Base-by-base conservation (phyloP, 345 rosid genomes). In the Durio zibethinus region DNA sequence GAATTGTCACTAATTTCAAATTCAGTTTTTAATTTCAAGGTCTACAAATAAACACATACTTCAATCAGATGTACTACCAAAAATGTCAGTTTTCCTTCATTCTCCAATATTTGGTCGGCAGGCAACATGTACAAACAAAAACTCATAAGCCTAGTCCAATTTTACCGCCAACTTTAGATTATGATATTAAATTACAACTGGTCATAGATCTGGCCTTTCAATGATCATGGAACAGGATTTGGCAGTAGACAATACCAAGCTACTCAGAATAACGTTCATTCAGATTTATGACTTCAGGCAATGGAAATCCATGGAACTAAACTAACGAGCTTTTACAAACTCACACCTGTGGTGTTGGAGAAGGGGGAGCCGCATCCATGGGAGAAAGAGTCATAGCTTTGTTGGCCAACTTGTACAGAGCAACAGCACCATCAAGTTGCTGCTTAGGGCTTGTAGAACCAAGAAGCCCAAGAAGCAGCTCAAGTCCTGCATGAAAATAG, bases 371-470 rank as follows among this genome's bases (percentile, higher is more conserved):
- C 61, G 97, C 97, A 86, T 97, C 98, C 63, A 88, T 84, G 9
- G 97, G 93, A 80, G 98, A 94, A 78, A 94, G 98, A 78, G 92
- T 76, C 84, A 77, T 89, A 18, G 98, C 88, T 84, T 92, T 96
- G 82, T 90, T 94, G 57, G 92, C 94, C 84, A 97, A 85, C 88
- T 86, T 94, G 87, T 73, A 90, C 61, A 97, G 84, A 50, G 99
- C 98, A 43, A 88, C 91, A 80, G 99, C 97, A 81, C 98, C 97
- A 87, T 94, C 98, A 67, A 91, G 90, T 83, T 94, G 99, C 84
- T 91, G 97, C 82, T 88, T 91, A 43, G 84, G 69, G 84, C 77
- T 91, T 33, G 94, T 63, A 65, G 97, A 92, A 74, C 94, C 89
- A 82, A 97, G 93, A 85, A 97, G 97, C 31, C 92, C 90, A 60